Percentiles rank a stretch among this genome's conserved stretches.
Evolutionary conservation across 1,284 basidiomycete genomes (phyloP).

Genomic region (Ustilago crameri): DNA sequence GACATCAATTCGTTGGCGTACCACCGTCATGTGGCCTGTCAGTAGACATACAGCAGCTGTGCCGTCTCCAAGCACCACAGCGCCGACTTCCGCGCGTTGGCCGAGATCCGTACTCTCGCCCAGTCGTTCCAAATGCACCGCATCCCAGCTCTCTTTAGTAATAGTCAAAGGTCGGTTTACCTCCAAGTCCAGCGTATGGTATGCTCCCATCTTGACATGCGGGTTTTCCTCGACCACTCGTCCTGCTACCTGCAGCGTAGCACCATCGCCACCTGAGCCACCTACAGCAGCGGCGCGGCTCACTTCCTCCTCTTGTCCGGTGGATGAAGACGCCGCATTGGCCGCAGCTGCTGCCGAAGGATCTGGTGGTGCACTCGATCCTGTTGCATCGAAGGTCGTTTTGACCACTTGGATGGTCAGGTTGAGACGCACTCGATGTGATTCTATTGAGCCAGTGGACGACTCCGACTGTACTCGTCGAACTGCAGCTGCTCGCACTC

Average conservation of each 20-base stretch:
- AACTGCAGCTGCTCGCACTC: constrained; percentile 87
- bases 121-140: constrained; percentile 82
- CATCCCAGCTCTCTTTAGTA: constrained; percentile 91
- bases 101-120: constrained; percentile 90
- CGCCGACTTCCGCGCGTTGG: constrained; percentile 92
- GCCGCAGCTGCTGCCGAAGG: constrained; percentile 45
- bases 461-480: constrained; percentile 80
- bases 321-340: constrained; percentile 18
- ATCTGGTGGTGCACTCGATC: constrained; percentile 56
- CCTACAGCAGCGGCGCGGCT: constrained; percentile 41
- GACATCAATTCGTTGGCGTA: constrained; percentile 89
- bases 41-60: constrained; percentile 92
- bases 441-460: constrained; percentile 91
- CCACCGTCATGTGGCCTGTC: constrained; percentile 95
- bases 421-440: constrained; percentile 84
- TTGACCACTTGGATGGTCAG: constrained; percentile 84
- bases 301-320: constrained; percentile 45
- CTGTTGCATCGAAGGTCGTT: constrained; percentile 69
- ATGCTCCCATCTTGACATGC: constrained; percentile 92
- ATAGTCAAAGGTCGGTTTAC: constrained; percentile 90
- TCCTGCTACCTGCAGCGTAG: constrained; percentile 85
- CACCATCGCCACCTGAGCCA: constrained; percentile 54
- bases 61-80: constrained; percentile 91
- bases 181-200: constrained; percentile 94
- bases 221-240: constrained; percentile 88